phyloP scores from a whole-genome alignment of 768 basidiomycete genomes.

The Panellus pusillus region DNA sequence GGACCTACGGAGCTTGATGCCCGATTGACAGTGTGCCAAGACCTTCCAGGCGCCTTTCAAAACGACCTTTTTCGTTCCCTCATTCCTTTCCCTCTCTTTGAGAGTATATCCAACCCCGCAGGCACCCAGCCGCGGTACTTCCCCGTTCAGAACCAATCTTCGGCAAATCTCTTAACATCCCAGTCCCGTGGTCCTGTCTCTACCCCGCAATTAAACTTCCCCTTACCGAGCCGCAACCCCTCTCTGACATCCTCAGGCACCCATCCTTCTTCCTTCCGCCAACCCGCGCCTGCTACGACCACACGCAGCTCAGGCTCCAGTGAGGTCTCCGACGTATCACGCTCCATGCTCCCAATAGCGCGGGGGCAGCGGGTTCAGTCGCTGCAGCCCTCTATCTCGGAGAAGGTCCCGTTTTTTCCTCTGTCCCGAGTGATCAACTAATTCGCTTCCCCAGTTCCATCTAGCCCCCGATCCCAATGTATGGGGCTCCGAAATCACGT shows the following conservation, averaged over 20 bases:
- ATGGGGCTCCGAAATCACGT: slow-evolving; percentile 13
- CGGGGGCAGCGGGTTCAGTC: not conserved
- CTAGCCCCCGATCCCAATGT: slow-evolving; percentile 9
- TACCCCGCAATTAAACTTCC: not conserved
- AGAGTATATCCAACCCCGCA: not conserved
- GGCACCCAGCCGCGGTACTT: not conserved
- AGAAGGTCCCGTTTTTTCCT: slow-evolving; percentile 6
- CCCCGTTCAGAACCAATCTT: not conserved
- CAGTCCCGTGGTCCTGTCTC: not conserved
- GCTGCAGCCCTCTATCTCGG: slow-evolving; percentile 9
- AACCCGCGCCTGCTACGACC: not conserved
- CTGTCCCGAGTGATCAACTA: not conserved
- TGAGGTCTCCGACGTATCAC: not conserved
- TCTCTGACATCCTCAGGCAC: not conserved
- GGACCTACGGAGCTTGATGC: too few species aligned
- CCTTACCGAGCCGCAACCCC: not conserved
- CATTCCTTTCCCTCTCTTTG: too few species aligned
- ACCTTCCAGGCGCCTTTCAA: too few species aligned
- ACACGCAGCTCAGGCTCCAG: not conserved
- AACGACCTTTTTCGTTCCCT: too few species aligned
- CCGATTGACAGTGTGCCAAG: too few species aligned
- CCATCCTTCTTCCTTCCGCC: slow-evolving; percentile 1
- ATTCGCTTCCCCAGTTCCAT: slow-evolving; percentile 2
- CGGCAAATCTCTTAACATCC: not conserved
- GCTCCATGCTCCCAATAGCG: not conserved